Conservation (phyloP, 148 eudicot genomes). For the Oxyria digyna region DNA sequence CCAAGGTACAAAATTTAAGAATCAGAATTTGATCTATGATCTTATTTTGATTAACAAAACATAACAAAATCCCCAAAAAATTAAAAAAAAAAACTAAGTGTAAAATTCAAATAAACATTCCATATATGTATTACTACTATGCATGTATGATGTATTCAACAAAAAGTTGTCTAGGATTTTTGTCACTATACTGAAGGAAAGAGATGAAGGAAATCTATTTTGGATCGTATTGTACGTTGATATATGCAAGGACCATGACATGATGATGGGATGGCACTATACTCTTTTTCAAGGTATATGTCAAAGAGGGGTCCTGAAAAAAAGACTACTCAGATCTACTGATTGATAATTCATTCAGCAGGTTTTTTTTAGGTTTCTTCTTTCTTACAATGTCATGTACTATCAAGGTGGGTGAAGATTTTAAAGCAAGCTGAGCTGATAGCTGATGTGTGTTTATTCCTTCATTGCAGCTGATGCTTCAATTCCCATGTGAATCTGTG, state of each 20-base stretch:
- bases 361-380: background rate
- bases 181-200: background rate
- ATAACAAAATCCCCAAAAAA: too few relatives aligned
- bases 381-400: background rate
- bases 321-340: background rate
- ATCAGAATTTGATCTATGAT: too few relatives aligned
- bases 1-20: too few relatives aligned
- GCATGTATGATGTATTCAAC: background rate
- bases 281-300: too few relatives aligned
- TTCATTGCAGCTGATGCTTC: background rate
- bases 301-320: background rate
- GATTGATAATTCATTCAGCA: constrained; percentile 1
- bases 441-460: background rate
- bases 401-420: background rate
- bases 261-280: background rate
- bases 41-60: too few relatives aligned
- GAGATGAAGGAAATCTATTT: too few relatives aligned
- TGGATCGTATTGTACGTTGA: background rate
- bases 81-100: too few relatives aligned
- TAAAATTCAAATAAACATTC: too few relatives aligned
- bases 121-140: background rate
- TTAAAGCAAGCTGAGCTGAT: background rate
- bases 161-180: background rate
- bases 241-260: background rate
- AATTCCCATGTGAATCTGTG: background rate